Conservation (phyloP, 2,329 filamentous ascomycete species). For the Trichoderma lentiforme region DNA sequence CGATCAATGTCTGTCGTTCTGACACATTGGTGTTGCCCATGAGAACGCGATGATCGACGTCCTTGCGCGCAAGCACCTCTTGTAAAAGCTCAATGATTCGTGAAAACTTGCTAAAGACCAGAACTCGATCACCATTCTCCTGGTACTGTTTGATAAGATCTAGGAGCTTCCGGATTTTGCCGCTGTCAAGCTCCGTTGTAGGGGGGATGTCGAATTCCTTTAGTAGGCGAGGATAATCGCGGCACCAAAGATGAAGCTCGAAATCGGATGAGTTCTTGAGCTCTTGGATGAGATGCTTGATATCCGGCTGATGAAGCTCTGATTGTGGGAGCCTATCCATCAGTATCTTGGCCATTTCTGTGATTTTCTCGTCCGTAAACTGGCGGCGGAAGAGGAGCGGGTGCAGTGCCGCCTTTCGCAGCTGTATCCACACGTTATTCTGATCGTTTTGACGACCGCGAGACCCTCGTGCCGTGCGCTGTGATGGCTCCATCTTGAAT, state of each 20-base stretch:
- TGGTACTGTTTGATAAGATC: constrained; percentile 71
- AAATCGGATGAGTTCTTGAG: constrained; percentile 60
- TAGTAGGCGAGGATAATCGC: constrained; percentile 53
- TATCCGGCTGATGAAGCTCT: constrained; percentile 51
- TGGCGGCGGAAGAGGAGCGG: constrained; percentile 80
- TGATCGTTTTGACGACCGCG: constrained; percentile 49
- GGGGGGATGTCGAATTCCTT: constrained; percentile 52
- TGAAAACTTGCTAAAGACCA: constrained; percentile 93
- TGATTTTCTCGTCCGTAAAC: constrained; percentile 71
- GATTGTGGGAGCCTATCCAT: constrained; percentile 63
- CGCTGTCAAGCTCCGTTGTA: constrained; percentile 59
- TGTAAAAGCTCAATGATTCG: constrained; percentile 88
- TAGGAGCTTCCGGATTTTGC: constrained; percentile 80
- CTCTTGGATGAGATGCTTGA: constrained; percentile 53
- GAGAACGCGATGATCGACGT: constrained; percentile 77
- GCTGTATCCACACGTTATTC: constrained; percentile 79
- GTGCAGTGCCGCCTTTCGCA: constrained; percentile 90
- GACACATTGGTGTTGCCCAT: constrained; percentile 80
- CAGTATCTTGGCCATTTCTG: constrained; percentile 73
- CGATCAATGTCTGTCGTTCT: constrained; percentile 81
- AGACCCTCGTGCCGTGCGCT: constrained; percentile 46
- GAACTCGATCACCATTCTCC: constrained; percentile 75
- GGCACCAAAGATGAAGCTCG: constrained; percentile 63
- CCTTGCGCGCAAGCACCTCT: constrained; percentile 69
- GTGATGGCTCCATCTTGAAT: constrained; percentile 59